phyloP scores from a whole-genome alignment of 768 basidiomycete species.

The Mrakia gelida region DNA sequence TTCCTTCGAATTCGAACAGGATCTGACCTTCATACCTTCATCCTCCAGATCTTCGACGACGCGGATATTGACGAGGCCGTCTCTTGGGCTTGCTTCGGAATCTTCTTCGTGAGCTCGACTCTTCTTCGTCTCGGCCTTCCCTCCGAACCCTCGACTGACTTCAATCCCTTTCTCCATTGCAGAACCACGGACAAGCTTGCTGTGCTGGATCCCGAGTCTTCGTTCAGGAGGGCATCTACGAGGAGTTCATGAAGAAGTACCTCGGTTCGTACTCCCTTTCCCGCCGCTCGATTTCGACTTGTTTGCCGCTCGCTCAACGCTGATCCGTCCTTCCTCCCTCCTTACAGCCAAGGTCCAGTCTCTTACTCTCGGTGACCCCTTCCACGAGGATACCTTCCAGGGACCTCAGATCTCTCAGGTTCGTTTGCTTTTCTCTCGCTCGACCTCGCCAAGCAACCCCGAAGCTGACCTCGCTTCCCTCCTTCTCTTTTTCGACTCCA shows the following conservation, averaged over 20 bases:
- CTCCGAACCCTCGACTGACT: too few relatives aligned
- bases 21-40: too few relatives aligned
- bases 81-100: constrained; percentile 23
- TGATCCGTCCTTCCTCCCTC: too few relatives aligned
- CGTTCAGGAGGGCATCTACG: constrained; percentile 26
- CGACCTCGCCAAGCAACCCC: too few relatives aligned
- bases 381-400: constrained; percentile 57
- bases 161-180: too few relatives aligned
- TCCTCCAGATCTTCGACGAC: constrained; percentile 25
- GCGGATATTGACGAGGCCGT: constrained; percentile 33
- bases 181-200: constrained; percentile 28
- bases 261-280: too few relatives aligned
- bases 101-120: constrained; percentile 13
- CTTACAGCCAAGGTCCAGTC: constrained; percentile 47
- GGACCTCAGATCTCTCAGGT: constrained; percentile 67
- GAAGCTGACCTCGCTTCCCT: not conserved
- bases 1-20: too few relatives aligned
- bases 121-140: too few relatives aligned
- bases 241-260: constrained; percentile 33
- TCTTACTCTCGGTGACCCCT: constrained; percentile 66
- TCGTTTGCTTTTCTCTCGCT: too few relatives aligned
- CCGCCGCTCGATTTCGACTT: too few relatives aligned
- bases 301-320: too few relatives aligned
- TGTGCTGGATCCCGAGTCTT: constrained; percentile 33
- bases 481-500: not conserved